Evolutionary conservation across 2,329 filamentous ascomycete species (phyloP).

Genomic region (Zasmidium cellare): DNA sequence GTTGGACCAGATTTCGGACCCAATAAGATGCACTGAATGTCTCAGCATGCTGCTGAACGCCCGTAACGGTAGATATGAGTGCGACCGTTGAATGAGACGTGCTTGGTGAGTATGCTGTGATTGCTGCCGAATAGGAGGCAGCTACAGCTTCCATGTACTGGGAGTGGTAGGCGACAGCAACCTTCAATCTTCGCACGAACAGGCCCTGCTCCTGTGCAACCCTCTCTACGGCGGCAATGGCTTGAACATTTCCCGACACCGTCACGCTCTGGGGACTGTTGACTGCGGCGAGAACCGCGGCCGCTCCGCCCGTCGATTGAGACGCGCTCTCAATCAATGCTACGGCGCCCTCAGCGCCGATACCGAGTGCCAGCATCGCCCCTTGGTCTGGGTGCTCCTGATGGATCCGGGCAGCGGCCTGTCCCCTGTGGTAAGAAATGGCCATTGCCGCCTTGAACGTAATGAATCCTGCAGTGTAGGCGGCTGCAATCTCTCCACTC

Average conservation of each 20-base stretch:
- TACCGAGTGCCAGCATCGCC: conserved; percentile 7
- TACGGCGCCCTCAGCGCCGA: conserved; percentile 4
- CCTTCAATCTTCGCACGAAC: conserved; percentile 42
- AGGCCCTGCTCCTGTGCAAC: conserved; percentile 35
- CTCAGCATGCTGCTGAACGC: neutral
- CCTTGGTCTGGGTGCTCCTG: conserved; percentile 33
- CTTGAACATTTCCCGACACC: conserved; percentile 44
- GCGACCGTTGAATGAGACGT: neutral
- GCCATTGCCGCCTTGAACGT: conserved; percentile 13
- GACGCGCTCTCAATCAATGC: conserved; percentile 7
- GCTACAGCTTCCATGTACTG: conserved; percentile 30
- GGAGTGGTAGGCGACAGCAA: conserved; percentile 48
- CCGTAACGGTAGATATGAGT: conserved; percentile 9
- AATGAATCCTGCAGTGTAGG: conserved; percentile 31
- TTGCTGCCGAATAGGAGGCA: conserved; percentile 33
- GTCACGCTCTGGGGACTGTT: conserved; percentile 48
- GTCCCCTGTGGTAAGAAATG: conserved; percentile 26
- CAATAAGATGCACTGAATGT: neutral
- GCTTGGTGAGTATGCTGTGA: conserved; percentile 36
- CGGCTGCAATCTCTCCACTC: conserved; percentile 36
- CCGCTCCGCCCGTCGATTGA: no score
- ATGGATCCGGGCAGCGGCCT: no score
- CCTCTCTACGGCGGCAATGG: conserved; percentile 33
- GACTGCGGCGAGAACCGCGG: no score
- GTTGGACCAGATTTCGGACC: conserved; percentile 10